Percentiles rank a stretch among this genome's conserved stretches.
These are phyloP conservation scores for Tarenaya hassleriana DNA, from an alignment of 345 rosid species.

Conservation along the genomic window DNA sequence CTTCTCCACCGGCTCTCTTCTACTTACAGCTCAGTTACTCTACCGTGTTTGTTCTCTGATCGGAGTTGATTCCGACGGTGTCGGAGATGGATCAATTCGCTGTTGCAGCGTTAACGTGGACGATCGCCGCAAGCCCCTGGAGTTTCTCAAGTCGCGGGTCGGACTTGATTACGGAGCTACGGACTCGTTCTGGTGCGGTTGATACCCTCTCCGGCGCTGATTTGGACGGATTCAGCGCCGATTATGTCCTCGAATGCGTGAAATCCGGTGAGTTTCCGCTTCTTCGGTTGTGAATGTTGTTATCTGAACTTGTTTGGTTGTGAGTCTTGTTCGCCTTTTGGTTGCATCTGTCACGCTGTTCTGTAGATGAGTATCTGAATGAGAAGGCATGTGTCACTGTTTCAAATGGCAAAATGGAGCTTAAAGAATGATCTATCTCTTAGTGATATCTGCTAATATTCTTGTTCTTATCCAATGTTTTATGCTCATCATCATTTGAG, in stretches of 20 bases:
- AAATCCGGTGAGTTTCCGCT: constrained; percentile 47
- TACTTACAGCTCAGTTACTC: neutral
- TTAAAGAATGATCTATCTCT: neutral
- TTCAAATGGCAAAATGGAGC: neutral
- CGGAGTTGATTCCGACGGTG: neutral
- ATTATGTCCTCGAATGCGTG: constrained; percentile 56
- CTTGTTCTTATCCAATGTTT: neutral
- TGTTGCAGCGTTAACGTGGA: constrained; percentile 59
- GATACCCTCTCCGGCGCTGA: constrained; percentile 43
- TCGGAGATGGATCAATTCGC: constrained; percentile 35
- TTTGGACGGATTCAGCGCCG: constrained; percentile 69
- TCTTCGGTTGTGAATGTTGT: neutral
- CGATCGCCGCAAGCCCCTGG: constrained; percentile 86
- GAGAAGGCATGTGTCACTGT: too few species aligned
- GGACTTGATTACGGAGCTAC: constrained; percentile 50
- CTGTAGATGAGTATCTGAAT: too few species aligned
- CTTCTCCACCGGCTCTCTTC: constrained; percentile 1
- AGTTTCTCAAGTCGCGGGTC: constrained; percentile 64
- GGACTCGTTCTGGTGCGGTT: constrained; percentile 43
- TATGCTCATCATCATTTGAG: neutral
- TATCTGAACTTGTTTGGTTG: neutral
- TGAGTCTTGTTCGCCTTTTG: too few species aligned
- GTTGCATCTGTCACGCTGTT: neutral
- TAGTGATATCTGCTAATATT: neutral
- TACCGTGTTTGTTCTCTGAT: neutral